Percentiles rank a stretch among this genome's conserved stretches.
Evolutionary conservation across 495 filamentous ascomycete species (phyloP).

Genomic region (Chaetomidium leptoderma): DNA sequence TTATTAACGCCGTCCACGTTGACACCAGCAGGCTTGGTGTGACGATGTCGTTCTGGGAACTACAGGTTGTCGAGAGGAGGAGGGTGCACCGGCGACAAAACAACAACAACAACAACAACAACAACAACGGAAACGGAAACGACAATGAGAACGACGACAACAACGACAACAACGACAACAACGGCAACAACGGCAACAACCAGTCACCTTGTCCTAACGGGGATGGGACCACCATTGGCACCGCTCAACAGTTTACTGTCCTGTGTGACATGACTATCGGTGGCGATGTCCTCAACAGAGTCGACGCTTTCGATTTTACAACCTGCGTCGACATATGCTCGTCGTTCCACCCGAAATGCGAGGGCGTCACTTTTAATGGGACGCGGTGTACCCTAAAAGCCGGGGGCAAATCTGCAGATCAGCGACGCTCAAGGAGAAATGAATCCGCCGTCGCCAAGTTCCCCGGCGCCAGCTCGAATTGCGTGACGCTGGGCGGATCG

Average conservation of each 20-base stretch:
- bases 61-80: not conserved
- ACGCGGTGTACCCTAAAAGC: constrained; percentile 25
- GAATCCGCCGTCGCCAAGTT: constrained; percentile 33
- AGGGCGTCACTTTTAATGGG: constrained; percentile 28
- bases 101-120: too few species aligned
- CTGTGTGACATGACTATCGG: constrained; percentile 31
- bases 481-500: constrained; percentile 21
- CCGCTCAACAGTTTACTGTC: constrained; percentile 31
- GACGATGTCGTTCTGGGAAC: not conserved
- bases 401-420: constrained; percentile 17
- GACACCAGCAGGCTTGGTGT: constrained; percentile 4
- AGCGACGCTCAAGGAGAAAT: constrained; percentile 22
- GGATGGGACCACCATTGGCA: constrained; percentile 34
- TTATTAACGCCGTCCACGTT: not conserved
- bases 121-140: too few species aligned
- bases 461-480: constrained; percentile 30
- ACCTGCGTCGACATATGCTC: constrained; percentile 34
- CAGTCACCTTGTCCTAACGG: constrained; percentile 29
- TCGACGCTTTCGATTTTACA: constrained; percentile 27
- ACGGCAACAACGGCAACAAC: too few species aligned
- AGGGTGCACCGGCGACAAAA: constrained; percentile 12
- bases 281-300: constrained; percentile 24
- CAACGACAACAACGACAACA: too few species aligned
- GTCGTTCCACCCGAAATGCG: constrained; percentile 35
- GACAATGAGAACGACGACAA: too few species aligned